phyloP scores from a whole-genome alignment of 345 rosid genomes.

The Xanthoceras sorbifolium region DNA sequence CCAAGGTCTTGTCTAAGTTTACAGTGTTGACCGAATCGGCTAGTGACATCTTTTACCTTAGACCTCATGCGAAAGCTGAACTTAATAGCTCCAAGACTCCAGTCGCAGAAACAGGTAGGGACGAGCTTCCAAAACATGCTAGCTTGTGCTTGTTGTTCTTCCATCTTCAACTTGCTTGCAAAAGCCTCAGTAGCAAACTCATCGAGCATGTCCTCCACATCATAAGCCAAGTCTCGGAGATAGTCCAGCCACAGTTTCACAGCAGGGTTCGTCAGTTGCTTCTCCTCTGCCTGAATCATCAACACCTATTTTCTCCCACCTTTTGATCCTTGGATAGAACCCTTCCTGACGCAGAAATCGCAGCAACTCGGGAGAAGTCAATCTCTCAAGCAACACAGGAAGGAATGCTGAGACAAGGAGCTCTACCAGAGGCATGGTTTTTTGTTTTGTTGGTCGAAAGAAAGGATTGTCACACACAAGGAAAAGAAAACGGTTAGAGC shows the following conservation, averaged over 20 bases:
- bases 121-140: background rate
- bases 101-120: background rate
- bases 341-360: fast-evolving
- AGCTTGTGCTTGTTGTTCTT: background rate
- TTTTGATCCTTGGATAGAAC: background rate
- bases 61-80: background rate
- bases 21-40: background rate
- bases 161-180: background rate
- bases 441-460: background rate
- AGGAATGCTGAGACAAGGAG: background rate
- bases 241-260: slow-evolving; percentile 14
- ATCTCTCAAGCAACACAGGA: background rate
- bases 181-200: background rate
- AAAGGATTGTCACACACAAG: background rate
- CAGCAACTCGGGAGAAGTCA: slow-evolving; percentile 7
- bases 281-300: slow-evolving; percentile 2
- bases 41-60: background rate
- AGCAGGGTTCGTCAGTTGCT: background rate
- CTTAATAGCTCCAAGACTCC: background rate
- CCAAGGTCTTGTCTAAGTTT: background rate
- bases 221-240: slow-evolving; percentile 8
- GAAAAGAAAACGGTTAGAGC: background rate
- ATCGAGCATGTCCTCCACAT: slow-evolving; percentile 14
- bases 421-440: background rate
- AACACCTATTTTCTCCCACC: background rate